Conservation (phyloP, 345 rosid genomes). For the Eucalyptus victrix region DNA sequence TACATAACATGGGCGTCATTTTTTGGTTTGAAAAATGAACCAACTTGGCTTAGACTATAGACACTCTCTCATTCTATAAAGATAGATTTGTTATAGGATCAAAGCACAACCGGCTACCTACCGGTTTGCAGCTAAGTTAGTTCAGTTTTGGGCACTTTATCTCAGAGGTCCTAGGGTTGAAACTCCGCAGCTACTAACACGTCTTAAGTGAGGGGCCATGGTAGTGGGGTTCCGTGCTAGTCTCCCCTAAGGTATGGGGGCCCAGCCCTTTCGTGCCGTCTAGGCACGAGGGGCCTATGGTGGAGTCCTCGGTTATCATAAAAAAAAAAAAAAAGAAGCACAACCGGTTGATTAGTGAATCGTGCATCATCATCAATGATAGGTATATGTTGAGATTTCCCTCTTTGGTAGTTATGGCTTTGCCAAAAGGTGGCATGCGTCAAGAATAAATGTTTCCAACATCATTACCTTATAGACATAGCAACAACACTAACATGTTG, state of each 20-base stretch:
- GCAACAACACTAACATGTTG: background rate
- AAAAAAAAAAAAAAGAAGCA: no score
- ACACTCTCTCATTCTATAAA: background rate
- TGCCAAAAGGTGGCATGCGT: accelerated
- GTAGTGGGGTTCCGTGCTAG: no score
- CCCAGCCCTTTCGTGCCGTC: no score
- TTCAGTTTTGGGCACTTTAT: no score
- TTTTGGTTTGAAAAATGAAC: background rate
- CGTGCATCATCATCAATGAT: background rate
- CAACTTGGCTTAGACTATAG: background rate
- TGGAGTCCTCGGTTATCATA: no score
- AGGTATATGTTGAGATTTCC: background rate
- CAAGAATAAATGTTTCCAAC: background rate
- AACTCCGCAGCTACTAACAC: no score
- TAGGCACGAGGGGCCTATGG: no score
- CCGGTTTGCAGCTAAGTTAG: no score
- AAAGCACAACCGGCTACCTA: no score
- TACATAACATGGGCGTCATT: background rate
- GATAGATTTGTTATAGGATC: background rate
- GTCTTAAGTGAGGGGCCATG: no score
- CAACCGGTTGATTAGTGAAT: background rate
- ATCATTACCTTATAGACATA: background rate
- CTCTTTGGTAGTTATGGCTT: background rate
- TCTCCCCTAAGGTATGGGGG: no score
- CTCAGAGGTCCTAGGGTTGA: no score